These are phyloP conservation scores for Diaporthe sp. DNA, from an alignment of 2,329 filamentous ascomycete species.

Conservation along the genomic window DNA sequence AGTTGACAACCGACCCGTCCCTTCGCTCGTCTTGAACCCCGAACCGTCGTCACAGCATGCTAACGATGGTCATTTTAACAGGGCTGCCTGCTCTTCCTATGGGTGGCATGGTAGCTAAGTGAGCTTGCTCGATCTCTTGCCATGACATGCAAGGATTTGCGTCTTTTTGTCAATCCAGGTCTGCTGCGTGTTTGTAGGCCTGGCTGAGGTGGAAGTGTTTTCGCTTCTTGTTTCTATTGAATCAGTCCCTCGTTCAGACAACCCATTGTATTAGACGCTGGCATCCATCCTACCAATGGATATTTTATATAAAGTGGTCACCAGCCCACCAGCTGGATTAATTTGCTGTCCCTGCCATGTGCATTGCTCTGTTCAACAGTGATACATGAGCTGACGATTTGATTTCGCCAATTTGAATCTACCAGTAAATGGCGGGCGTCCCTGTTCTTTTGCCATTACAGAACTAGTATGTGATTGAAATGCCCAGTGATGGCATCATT, in stretches of 20 bases:
- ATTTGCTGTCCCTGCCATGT: too few relatives aligned
- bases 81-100: slow-evolving; percentile 52
- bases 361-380: neutral
- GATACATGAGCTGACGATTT: neutral
- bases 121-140: neutral
- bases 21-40: neutral
- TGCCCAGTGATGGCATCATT: neutral
- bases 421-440: too few relatives aligned
- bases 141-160: neutral
- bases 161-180: neutral
- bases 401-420: too few relatives aligned
- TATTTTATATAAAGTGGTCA: neutral
- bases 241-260: slow-evolving; percentile 12
- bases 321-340: neutral
- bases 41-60: neutral
- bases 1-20: slow-evolving; percentile 43
- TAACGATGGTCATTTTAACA: slow-evolving; percentile 29
- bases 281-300: neutral
- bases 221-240: slow-evolving; percentile 11
- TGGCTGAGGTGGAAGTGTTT: neutral
- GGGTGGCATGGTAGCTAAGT: slow-evolving; percentile 50
- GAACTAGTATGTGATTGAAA: too few relatives aligned
- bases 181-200: neutral
- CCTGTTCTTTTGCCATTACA: too few relatives aligned
- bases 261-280: neutral